phyloP scores from a whole-genome alignment of 2,329 filamentous ascomycete species.

The Mycosphaerelloides madeirae region DNA sequence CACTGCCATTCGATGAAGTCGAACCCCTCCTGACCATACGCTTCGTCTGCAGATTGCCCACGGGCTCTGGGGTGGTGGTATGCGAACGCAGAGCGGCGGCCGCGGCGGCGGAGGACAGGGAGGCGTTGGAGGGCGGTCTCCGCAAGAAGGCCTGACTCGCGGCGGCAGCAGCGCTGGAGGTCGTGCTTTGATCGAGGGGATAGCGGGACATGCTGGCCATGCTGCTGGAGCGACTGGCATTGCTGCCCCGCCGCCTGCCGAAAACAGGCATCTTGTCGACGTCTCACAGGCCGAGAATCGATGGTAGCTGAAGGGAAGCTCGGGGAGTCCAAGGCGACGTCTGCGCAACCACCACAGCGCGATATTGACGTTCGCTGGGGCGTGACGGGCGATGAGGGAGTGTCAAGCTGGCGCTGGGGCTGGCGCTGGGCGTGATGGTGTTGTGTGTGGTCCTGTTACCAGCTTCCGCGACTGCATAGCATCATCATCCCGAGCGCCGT shows the following conservation, averaged over 20 bases:
- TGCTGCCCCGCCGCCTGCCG: conserved; percentile 17
- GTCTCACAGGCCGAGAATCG: not conserved
- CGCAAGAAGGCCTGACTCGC: conserved; percentile 70
- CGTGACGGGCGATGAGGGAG: too few relatives aligned
- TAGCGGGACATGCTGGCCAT: not conserved
- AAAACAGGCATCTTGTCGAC: conserved; percentile 7
- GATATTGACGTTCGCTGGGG: too few relatives aligned
- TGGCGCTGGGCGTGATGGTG: too few relatives aligned
- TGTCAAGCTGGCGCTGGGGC: too few relatives aligned
- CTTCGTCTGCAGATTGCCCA: conserved; percentile 82
- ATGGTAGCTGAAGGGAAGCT: too few relatives aligned
- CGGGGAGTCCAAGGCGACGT: too few relatives aligned
- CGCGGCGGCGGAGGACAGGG: conserved; percentile 78
- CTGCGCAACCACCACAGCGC: too few relatives aligned
- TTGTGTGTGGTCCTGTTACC: too few relatives aligned
- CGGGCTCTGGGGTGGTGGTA: conserved; percentile 70
- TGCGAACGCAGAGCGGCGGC: conserved; percentile 77
- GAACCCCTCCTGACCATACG: conserved; percentile 73
- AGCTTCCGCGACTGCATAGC: too few relatives aligned
- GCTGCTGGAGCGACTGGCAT: conserved; percentile 16
- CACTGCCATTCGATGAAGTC: conserved; percentile 60
- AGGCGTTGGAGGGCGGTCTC: conserved; percentile 58
- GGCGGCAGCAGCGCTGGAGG: conserved; percentile 74
- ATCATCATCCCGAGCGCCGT: too few relatives aligned
- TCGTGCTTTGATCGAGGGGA: conserved; percentile 56